Base-by-base conservation (phyloP, 2,329 filamentous ascomycete genomes). In the Monilinia fructigena region DNA sequence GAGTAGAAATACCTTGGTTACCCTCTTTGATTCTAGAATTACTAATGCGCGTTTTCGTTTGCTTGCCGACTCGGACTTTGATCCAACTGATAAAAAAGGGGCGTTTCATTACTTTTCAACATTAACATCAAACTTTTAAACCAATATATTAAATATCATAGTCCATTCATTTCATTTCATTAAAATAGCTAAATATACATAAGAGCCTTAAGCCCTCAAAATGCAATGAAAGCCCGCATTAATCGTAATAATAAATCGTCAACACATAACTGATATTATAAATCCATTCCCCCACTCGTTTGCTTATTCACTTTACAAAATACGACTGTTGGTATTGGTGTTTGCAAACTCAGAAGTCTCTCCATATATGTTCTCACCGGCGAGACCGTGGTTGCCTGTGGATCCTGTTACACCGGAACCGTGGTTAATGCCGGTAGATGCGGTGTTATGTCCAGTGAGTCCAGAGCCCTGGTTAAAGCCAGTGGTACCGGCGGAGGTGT, bases 291-390 rank as follows among this genome's bases (percentile, higher is more conserved):
- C 18, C 16, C 16, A 12, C 28, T 31, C 14, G 26, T 12, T n/a
- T n/a, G 3, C 53, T 40, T 14, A 12, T 3, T 35, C n/a, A 4
- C 42, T 59, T 47, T 48, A 50, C 42, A 60, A 60, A 26, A 50
- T 8, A 18, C 58, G 45, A 18, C n/a, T 50, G 8, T 60, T 60
- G 58, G 28, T 48, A 61, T 50, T 31, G 26, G n/a, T n/a, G 31
- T 68, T 70, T 23, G 54, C 67, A 60, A 67, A 66, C 10, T 69
- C 67, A 6, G 63, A 69, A 66, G 67, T 65, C 28, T 60, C 59
- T 38, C 55, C 62, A n/a, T 67, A 42, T 18, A 42, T 23, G 16
- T 55, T 20, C 53, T 67, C 61, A 5, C 68, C 66, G 45, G 65
- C 26, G 20, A 68, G 48, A 35, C 65, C 61, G n/a, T 52, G 52